Evolutionary conservation across 768 basidiomycete species (phyloP).

Genomic region (Calocybe gangraenosa): DNA sequence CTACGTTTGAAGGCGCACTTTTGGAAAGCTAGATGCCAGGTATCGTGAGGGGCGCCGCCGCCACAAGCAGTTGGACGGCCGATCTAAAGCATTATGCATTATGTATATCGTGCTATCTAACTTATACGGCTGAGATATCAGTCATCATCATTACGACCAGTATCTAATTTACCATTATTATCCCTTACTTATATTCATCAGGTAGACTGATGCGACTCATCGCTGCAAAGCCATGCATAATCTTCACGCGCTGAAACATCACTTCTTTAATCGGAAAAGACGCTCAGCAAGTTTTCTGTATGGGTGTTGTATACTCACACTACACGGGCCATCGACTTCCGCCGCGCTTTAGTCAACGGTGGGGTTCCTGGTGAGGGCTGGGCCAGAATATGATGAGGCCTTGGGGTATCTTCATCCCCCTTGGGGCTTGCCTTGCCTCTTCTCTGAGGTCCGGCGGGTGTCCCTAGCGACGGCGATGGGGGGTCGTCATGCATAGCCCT

Average conservation of each 20-base stretch:
- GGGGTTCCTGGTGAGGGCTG: not conserved
- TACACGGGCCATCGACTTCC: slow-evolving; percentile 1
- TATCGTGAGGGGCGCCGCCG: no score
- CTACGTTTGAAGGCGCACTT: no score
- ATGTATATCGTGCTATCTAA: no score
- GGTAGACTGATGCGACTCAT: slow-evolving; percentile 17
- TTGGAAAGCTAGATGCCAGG: no score
- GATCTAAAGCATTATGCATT: no score
- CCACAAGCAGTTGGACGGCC: no score
- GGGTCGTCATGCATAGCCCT: not conserved
- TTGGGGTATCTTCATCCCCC: slow-evolving; percentile 12
- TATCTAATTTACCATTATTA: no score
- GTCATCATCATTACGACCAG: no score
- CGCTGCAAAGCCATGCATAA: slow-evolving; percentile 25
- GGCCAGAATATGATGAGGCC: not conserved
- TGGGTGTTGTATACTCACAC: not conserved
- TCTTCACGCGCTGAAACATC: slow-evolving; percentile 1
- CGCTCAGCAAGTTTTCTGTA: not conserved
- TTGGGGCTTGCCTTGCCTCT: no score
- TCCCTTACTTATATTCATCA: not conserved
- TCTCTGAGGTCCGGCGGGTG: not conserved
- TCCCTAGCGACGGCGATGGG: slow-evolving; percentile 4
- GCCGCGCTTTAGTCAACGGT: slow-evolving; percentile 7
- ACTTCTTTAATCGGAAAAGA: not conserved
- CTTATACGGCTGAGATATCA: no score